A percentile compares a stretch with the other conserved stretches of the same genome.
phyloP scores from a whole-genome alignment of 2,329 filamentous ascomycete genomes.

The Fusarium paranaense region DNA sequence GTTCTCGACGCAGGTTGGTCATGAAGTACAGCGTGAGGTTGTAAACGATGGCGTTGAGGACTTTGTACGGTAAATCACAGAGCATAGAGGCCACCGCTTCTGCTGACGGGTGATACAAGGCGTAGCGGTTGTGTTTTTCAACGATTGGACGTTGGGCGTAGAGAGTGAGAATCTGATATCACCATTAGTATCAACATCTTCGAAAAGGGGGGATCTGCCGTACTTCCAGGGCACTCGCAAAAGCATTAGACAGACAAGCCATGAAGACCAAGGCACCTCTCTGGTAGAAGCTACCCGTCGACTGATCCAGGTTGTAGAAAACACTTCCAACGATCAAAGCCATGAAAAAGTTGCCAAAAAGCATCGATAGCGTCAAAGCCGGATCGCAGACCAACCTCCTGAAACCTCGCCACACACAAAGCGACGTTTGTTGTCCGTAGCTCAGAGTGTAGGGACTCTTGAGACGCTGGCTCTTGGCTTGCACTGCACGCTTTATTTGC shows the following conservation, averaged over 20 bases:
- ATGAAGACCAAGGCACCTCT: slow-evolving; percentile 63
- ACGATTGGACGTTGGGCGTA: slow-evolving; percentile 49
- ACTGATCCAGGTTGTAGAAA: slow-evolving; percentile 59
- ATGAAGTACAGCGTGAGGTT: slow-evolving; percentile 62
- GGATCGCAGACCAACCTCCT: slow-evolving; percentile 54
- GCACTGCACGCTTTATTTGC: slow-evolving; percentile 56
- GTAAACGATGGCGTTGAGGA: slow-evolving; percentile 53
- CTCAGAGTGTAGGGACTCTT: slow-evolving; percentile 40
- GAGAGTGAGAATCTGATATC: slow-evolving; percentile 40
- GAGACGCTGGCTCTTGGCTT: slow-evolving; percentile 54
- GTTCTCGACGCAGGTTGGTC: slow-evolving; percentile 56
- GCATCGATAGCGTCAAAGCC: slow-evolving; percentile 51
- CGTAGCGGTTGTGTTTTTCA: slow-evolving; percentile 51
- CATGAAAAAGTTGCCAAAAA: slow-evolving; percentile 59
- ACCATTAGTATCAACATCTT: slow-evolving; percentile 40
- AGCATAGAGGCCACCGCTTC: slow-evolving; percentile 50
- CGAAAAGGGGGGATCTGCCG: fast-evolving
- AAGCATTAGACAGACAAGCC: slow-evolving; percentile 62
- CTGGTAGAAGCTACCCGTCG: slow-evolving; percentile 58
- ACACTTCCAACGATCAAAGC: slow-evolving; percentile 64
- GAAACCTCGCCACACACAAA: slow-evolving; percentile 50
- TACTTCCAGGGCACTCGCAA: slow-evolving; percentile 50
- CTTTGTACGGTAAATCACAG: slow-evolving; percentile 55
- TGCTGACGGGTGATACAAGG: slow-evolving; percentile 49
- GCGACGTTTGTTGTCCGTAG: slow-evolving; percentile 35